Evolutionary conservation across 2,329 filamentous ascomycete species (phyloP).

Genomic region (Colletotrichum sidae): DNA sequence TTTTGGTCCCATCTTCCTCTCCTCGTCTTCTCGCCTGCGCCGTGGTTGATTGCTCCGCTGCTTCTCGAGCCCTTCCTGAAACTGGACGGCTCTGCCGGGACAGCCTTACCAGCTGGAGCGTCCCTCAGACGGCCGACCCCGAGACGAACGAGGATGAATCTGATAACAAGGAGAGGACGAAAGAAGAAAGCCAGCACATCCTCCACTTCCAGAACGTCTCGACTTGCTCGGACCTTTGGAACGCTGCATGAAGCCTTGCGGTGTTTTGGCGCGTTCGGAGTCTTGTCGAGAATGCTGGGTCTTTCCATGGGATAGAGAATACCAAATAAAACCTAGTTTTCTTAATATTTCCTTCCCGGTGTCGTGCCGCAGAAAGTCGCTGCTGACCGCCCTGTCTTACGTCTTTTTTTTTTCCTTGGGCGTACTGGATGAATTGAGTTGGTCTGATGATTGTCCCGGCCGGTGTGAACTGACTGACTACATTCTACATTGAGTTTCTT

Average conservation of each 20-base stretch:
- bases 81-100: slow-evolving; percentile 16
- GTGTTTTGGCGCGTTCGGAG: too few species aligned
- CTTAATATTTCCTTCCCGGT: not conserved
- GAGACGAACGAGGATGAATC: not conserved
- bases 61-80: slow-evolving; percentile 27
- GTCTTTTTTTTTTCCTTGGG: not conserved
- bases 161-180: slow-evolving; percentile 3
- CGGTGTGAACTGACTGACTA: too few species aligned
- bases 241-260: too few species aligned
- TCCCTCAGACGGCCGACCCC: slow-evolving; percentile 16
- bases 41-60: not conserved
- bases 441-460: slow-evolving; percentile 19
- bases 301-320: not conserved
- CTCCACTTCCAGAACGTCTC: not conserved
- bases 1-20: slow-evolving; percentile 10
- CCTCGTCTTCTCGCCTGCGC: not conserved
- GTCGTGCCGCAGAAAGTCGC: not conserved
- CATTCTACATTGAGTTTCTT: too few species aligned
- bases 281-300: too few species aligned
- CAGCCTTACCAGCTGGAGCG: slow-evolving; percentile 2
- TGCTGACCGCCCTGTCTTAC: slow-evolving; percentile 18
- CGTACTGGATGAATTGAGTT: slow-evolving; percentile 29
- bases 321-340: not conserved
- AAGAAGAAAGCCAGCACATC: not conserved
- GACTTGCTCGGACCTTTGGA: not conserved